Base-by-base conservation (phyloP, 306 rosid species). In the Biancaea sappan region DNA sequence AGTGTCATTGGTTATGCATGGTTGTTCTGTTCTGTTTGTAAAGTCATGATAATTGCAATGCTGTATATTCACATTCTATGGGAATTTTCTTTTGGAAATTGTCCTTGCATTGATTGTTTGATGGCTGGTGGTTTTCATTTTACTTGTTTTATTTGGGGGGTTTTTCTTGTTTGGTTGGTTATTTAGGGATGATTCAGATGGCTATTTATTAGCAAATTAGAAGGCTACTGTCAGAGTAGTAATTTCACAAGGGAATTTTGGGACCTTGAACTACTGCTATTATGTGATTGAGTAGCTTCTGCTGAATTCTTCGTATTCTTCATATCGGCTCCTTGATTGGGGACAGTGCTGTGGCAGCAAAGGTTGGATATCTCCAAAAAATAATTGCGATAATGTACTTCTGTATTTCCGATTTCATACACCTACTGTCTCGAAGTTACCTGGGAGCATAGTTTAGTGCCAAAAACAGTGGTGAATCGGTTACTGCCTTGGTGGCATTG, bases 61-160 rank as follows among this genome's bases (percentile, higher is more conserved):
- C 59, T 44, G 52, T 38, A 60, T 65, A 37, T n/a, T n/a, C 74
- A 43, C 52, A 46, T 28, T 75, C 24, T 80, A 15, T 75, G 57
- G 29, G 53, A 24, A 62, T 69, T 76, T 64, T 71, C 81, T 57
- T 63, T 37, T 63, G 77, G 81, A 19, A 34, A 19, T 56, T 14
- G 50, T 75, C 57, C 32, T 73, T 73, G 73, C 62, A 67, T 68
- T 68, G 71, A 15, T 61, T 77, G 50, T 58, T 77, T 44, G 18
- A 38, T 77, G 66, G 77, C 58, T 46, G 70, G 77, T 46, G 77
- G 71, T 78, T 69, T 31, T 78, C 75, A 74, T 69, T 77, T 68
- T 82, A 48, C 32, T 1, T 32, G 34, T 4, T 34, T 21, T 13
- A 34, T 2, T 22, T 37, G 22, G 2, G 38, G 38, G 81, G 56